Conservation (phyloP, 2,329 filamentous ascomycete genomes). For the Cladophialophora yegresii region DNA sequence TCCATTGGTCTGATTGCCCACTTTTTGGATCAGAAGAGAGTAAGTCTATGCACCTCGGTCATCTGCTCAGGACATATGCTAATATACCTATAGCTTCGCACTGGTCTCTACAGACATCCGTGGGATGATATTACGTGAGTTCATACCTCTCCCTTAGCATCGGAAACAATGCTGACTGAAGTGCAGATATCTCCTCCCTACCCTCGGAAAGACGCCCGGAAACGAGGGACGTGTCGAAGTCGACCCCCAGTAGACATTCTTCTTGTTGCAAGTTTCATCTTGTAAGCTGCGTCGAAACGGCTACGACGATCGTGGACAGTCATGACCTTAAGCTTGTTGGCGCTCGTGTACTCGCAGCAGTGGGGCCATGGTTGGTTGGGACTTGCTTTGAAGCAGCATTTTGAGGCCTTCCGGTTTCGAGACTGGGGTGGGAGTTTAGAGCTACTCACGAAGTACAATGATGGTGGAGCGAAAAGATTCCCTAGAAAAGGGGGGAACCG, state of each 20-base stretch:
- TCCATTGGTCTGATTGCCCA: slow-evolving; percentile 99
- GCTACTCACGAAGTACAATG: slow-evolving; percentile 17
- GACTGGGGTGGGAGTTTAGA: slow-evolving; percentile 12
- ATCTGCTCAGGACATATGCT: slow-evolving; percentile 1
- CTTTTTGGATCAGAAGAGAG: slow-evolving; percentile 98
- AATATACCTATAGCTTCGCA: slow-evolving; percentile 62
- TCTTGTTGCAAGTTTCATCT: neutral
- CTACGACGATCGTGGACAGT: neutral
- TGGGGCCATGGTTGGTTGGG: slow-evolving; percentile 2
- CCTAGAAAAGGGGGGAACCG: neutral
- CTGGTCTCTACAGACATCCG: slow-evolving; percentile 97
- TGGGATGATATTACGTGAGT: slow-evolving; percentile 88
- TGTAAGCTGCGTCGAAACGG: slow-evolving; percentile 1
- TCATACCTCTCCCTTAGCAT: neutral
- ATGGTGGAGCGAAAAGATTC: slow-evolving; percentile 10
- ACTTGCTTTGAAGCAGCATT: slow-evolving; percentile 1
- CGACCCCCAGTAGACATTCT: slow-evolving; percentile 37
- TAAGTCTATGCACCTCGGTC: slow-evolving; percentile 5
- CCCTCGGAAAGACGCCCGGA: slow-evolving; percentile 70
- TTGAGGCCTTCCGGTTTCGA: slow-evolving; percentile 11
- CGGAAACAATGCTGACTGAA: neutral
- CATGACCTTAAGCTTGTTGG: neutral
- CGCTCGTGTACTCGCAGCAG: neutral
- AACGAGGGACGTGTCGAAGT: slow-evolving; percentile 89
- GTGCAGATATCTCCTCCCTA: slow-evolving; percentile 65